Percentiles rank a stretch among this genome's conserved stretches.
These are phyloP conservation scores for Chloridella minuta DNA, from an alignment of 352 stramenopile genomes.

Conservation along the genomic window DNA sequence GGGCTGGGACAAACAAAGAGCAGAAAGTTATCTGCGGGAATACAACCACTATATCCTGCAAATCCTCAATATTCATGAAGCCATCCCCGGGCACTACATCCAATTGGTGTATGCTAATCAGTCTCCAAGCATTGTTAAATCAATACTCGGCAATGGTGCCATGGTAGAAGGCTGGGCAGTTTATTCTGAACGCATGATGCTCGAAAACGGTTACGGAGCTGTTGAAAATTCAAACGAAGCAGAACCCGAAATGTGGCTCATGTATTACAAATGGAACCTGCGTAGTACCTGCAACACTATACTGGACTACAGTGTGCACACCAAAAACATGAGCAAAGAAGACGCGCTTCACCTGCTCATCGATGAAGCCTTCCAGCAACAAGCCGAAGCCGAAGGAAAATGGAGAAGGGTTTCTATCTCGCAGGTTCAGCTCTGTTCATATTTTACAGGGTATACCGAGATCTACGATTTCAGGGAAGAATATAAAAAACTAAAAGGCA, in stretches of 20 bases:
- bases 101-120: not conserved
- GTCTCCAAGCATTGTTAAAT: not conserved
- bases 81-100: not conserved
- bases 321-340: not conserved
- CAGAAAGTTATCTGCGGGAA: not conserved
- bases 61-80: not conserved
- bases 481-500: not conserved
- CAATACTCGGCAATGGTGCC: not conserved
- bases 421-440: not conserved
- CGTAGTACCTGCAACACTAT: not conserved
- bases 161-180: not conserved
- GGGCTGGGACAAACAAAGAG: not conserved
- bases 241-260: not conserved
- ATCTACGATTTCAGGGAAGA: not conserved
- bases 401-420: not conserved
- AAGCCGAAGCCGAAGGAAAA: not conserved
- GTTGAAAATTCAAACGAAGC: not conserved
- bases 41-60: not conserved
- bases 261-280: constrained; percentile 5
- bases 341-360: not conserved
- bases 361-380: not conserved
- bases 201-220: not conserved
- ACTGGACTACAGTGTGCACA: not conserved
- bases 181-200: not conserved
- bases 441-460: not conserved